Evolutionary conservation across 2,329 filamentous ascomycete species (phyloP).

Genomic region (Sporothrix brasiliensis): DNA sequence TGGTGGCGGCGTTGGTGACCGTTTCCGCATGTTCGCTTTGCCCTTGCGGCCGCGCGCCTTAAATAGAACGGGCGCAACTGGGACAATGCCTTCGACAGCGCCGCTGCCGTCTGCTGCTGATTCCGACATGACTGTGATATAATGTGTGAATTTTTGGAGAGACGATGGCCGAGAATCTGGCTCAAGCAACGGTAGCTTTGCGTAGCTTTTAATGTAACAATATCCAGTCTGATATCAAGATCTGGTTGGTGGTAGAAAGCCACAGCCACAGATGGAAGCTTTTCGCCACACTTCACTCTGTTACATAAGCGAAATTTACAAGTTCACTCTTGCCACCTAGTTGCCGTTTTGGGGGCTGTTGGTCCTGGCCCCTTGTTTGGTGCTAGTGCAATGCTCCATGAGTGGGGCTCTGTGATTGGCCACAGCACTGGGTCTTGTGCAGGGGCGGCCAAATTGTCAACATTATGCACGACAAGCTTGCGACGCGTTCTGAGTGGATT

Average conservation of each 20-base stretch:
- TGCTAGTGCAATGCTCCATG: constrained; percentile 12
- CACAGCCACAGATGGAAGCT: constrained; percentile 23
- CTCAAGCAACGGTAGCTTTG: background rate
- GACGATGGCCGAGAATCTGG: background rate
- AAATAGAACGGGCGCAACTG: constrained; percentile 61
- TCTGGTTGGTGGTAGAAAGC: background rate
- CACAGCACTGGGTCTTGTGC: background rate
- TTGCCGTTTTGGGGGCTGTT: background rate
- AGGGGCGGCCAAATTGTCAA: constrained; percentile 30
- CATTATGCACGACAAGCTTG: constrained; percentile 29
- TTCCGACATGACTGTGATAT: constrained; percentile 28
- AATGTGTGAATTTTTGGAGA: background rate
- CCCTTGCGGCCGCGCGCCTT: constrained; percentile 78
- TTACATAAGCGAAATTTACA: constrained; percentile 23
- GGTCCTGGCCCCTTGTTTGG: constrained; percentile 29
- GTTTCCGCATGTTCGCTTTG: constrained; percentile 78
- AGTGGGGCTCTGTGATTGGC: constrained; percentile 16
- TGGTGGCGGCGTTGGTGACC: constrained; percentile 75
- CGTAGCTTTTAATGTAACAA: background rate
- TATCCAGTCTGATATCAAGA: constrained; percentile 1
- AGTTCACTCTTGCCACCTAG: background rate
- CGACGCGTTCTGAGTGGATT: constrained; percentile 27
- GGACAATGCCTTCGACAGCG: constrained; percentile 39
- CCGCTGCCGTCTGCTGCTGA: constrained; percentile 23
- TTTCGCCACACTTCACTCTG: constrained; percentile 22